Evolutionary conservation across 2,329 filamentous ascomycete species (phyloP).

Genomic region (Coniochaeta sp.): DNA sequence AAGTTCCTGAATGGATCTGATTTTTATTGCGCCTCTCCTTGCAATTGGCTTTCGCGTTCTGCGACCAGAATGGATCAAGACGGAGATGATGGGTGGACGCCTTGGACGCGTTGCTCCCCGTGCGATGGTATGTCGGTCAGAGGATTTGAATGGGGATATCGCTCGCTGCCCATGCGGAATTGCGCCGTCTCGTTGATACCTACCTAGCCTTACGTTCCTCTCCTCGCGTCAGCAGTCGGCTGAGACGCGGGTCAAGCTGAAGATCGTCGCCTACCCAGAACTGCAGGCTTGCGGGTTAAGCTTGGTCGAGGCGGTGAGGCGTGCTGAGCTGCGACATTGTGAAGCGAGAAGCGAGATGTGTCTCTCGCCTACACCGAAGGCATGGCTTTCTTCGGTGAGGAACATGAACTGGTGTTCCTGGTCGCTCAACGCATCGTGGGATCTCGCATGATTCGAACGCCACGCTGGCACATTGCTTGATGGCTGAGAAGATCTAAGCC

Average conservation of each 20-base stretch:
- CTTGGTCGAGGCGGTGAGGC: neutral
- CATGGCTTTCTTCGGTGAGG: neutral
- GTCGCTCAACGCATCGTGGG: neutral
- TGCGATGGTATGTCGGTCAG: neutral
- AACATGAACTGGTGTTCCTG: neutral
- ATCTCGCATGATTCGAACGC: neutral
- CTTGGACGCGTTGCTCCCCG: neutral
- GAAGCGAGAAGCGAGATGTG: too few relatives aligned
- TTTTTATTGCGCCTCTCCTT: too few relatives aligned
- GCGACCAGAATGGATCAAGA: neutral
- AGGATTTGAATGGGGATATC: neutral
- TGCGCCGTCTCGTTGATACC: neutral
- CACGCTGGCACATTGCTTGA: neutral
- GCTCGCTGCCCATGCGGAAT: neutral
- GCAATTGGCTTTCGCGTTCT: neutral
- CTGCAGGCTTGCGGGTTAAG: neutral
- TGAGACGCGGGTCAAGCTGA: neutral
- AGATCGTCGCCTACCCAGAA: neutral
- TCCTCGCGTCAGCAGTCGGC: too few relatives aligned
- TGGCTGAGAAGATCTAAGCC: neutral
- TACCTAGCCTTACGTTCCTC: too few relatives aligned
- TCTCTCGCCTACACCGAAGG: too few relatives aligned
- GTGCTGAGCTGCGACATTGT: neutral
- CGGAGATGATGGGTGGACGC: neutral
- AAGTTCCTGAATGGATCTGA: neutral